These are phyloP conservation scores for Pythium monospermum DNA, from an alignment of 352 stramenopile species.

Conservation along the genomic window DNA sequence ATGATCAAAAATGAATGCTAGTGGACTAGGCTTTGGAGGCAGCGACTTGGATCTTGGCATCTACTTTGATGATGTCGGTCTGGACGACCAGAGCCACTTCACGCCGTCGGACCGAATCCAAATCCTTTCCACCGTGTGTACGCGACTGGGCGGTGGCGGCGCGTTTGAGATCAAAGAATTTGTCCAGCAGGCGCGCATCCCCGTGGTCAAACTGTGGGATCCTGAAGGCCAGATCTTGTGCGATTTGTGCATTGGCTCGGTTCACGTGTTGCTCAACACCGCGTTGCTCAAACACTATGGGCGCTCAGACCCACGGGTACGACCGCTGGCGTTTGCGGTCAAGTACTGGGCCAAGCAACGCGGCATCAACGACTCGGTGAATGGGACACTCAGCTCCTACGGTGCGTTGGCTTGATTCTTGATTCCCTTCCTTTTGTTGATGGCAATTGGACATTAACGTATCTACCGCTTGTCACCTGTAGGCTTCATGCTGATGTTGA, in stretches of 20 bases:
- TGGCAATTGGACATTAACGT: neutral
- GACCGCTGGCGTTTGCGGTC: slow-evolving; percentile 93
- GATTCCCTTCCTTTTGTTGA: slow-evolving; percentile 10
- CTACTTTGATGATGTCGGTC: slow-evolving; percentile 70
- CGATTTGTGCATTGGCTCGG: slow-evolving; percentile 69
- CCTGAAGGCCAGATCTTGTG: slow-evolving; percentile 38
- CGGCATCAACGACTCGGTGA: slow-evolving; percentile 95
- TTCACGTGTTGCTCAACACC: slow-evolving; percentile 74
- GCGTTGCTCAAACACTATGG: slow-evolving; percentile 71
- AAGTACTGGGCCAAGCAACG: slow-evolving; percentile 97
- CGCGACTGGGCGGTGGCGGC: slow-evolving; percentile 28
- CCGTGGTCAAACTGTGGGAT: slow-evolving; percentile 80
- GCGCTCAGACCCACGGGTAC: slow-evolving; percentile 68
- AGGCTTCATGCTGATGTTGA: slow-evolving; percentile 94
- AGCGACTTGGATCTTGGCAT: slow-evolving; percentile 80
- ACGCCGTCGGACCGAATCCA: slow-evolving; percentile 48
- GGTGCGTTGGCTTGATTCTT: slow-evolving; percentile 31
- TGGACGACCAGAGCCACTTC: slow-evolving; percentile 53
- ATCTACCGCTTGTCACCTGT: no score
- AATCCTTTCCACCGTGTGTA: slow-evolving; percentile 48
- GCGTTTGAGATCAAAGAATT: slow-evolving; percentile 69
- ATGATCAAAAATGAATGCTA: slow-evolving; percentile 14
- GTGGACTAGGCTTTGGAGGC: slow-evolving; percentile 65
- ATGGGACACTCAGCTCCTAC: slow-evolving; percentile 97
- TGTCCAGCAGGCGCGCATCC: slow-evolving; percentile 63